Evolutionary conservation across 306 rosid genomes (phyloP).

Genomic region (Cucumis sativus): DNA sequence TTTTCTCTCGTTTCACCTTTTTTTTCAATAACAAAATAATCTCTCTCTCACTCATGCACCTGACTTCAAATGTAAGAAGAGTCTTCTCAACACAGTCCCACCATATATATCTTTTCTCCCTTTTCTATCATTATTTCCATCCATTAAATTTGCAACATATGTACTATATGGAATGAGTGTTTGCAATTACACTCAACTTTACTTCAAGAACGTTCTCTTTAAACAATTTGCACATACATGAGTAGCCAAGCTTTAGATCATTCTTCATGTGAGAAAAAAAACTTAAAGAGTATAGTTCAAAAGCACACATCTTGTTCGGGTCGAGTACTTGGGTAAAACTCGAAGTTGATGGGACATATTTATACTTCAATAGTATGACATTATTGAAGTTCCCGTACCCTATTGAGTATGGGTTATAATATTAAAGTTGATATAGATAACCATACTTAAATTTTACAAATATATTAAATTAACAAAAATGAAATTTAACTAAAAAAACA

Average conservation of each 20-base stretch:
- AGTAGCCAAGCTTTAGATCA: not conserved
- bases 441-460: too few relatives aligned
- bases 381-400: too few relatives aligned
- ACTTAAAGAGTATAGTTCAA: too few relatives aligned
- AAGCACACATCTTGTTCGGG: too few relatives aligned
- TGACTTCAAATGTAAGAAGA: conserved; percentile 12
- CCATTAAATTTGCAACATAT: not conserved
- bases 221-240: not conserved
- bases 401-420: too few relatives aligned
- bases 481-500: too few relatives aligned
- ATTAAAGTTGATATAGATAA: too few relatives aligned
- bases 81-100: conserved; percentile 14
- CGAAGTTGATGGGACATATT: too few relatives aligned
- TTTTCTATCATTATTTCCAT: conserved; percentile 16
- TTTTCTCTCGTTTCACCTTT: not conserved
- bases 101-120: conserved; percentile 15
- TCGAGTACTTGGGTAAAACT: too few relatives aligned
- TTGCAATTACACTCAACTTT: conserved; percentile 32
- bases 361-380: too few relatives aligned
- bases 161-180: conserved; percentile 23
- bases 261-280: not conserved
- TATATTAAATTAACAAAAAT: too few relatives aligned
- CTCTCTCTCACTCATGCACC: not conserved
- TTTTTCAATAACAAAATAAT: not conserved
- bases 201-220: conserved; percentile 11